phyloP scores from a whole-genome alignment of 768 basidiomycete genomes.

The Pisolithus marmoratus region DNA sequence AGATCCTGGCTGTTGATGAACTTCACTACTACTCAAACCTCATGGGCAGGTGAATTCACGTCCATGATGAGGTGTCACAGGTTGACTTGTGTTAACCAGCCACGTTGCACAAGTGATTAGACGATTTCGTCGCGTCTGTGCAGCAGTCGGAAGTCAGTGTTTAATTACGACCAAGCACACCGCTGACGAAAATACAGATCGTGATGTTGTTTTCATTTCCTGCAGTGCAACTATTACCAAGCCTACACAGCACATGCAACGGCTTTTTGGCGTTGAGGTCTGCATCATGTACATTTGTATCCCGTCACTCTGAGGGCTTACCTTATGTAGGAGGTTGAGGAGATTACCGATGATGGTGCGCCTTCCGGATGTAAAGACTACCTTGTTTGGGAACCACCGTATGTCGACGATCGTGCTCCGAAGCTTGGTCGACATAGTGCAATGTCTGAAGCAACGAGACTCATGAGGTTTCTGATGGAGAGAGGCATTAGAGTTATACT shows the following conservation, averaged over 20 bases:
- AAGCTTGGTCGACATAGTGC: slow-evolving; percentile 51
- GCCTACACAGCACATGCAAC: slow-evolving; percentile 69
- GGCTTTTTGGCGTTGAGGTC: slow-evolving; percentile 62
- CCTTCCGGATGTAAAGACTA: slow-evolving; percentile 78
- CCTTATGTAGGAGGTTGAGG: slow-evolving; percentile 45
- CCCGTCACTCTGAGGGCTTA: neutral
- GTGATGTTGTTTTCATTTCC: slow-evolving; percentile 59
- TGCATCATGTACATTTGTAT: neutral
- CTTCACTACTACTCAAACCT: slow-evolving; percentile 80
- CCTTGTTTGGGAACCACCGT: slow-evolving; percentile 69
- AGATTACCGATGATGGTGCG: slow-evolving; percentile 74
- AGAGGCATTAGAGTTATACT: slow-evolving; percentile 75
- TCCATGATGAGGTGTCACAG: neutral
- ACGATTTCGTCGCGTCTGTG: slow-evolving; percentile 68
- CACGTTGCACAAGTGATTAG: slow-evolving; percentile 79
- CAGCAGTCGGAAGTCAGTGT: slow-evolving; percentile 67
- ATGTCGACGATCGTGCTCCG: slow-evolving; percentile 49
- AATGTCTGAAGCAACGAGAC: slow-evolving; percentile 57
- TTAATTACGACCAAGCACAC: neutral
- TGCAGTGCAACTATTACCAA: slow-evolving; percentile 86
- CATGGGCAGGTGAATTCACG: slow-evolving; percentile 59
- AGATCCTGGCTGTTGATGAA: slow-evolving; percentile 78
- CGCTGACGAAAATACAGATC: slow-evolving; percentile 32
- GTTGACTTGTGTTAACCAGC: slow-evolving; percentile 30
- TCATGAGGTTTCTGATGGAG: slow-evolving; percentile 82